Percentiles rank a stretch among this genome's conserved stretches.
Conservation (phyloP, 306 rosid species). For the Herpetospermum pedunculosum region DNA sequence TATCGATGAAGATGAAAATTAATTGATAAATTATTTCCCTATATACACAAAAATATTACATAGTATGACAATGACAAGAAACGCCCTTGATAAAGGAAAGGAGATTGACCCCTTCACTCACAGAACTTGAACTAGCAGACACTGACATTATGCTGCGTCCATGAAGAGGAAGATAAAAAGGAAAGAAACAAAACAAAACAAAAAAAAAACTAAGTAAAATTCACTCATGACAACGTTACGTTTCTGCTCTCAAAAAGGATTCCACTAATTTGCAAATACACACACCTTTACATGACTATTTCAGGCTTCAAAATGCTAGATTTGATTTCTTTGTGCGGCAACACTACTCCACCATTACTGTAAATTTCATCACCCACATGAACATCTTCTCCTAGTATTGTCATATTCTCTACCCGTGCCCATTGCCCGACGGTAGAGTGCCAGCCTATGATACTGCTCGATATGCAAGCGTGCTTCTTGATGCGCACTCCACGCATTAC, state of each 20-base stretch:
- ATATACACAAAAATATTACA: slow-evolving; percentile 26
- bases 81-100: slow-evolving; percentile 12
- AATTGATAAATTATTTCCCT: slow-evolving; percentile 22
- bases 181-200: too few species aligned
- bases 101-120: slow-evolving; percentile 12
- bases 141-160: background rate
- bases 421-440: slow-evolving; percentile 95
- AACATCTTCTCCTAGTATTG: slow-evolving; percentile 94
- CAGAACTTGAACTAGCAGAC: slow-evolving; percentile 15
- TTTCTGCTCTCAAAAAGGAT: background rate
- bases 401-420: slow-evolving; percentile 97
- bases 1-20: background rate
- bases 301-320: slow-evolving; percentile 93
- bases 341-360: slow-evolving; percentile 89
- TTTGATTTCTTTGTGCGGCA: slow-evolving; percentile 98
- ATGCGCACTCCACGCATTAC: slow-evolving; percentile 86
- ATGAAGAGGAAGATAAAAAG: background rate
- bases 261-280: slow-evolving; percentile 7
- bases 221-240: background rate
- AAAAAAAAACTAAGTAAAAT: background rate
- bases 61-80: slow-evolving; percentile 15
- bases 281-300: slow-evolving; percentile 66
- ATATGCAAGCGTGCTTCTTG: slow-evolving; percentile 80
- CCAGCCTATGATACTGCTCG: slow-evolving; percentile 95
- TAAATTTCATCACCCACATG: slow-evolving; percentile 84